phyloP scores from a whole-genome alignment of 163 green algal species.

The Chloroidium sp. region DNA sequence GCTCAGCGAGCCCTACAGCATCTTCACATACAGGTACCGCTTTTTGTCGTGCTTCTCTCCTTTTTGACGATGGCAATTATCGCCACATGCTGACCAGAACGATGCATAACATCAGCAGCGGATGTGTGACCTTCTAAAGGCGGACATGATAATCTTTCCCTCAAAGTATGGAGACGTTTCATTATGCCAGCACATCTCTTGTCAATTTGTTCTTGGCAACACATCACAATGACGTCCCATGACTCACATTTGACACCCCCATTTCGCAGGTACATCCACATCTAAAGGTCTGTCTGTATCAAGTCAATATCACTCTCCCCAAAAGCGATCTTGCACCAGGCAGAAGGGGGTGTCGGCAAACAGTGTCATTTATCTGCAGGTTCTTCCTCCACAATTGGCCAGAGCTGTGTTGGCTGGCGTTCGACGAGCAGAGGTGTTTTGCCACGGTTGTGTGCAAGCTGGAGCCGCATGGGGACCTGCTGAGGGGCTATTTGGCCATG shows the following conservation, averaged over 20 bases:
- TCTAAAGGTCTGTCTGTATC: no score
- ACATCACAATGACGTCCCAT: no score
- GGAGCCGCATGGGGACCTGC: slow-evolving; percentile 62
- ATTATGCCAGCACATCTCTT: no score
- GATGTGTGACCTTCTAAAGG: no score
- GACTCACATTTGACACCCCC: no score
- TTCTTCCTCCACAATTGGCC: slow-evolving; percentile 95
- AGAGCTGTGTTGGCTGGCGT: slow-evolving; percentile 79
- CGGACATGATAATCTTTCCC: no score
- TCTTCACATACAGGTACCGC: slow-evolving; percentile 90
- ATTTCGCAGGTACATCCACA: no score
- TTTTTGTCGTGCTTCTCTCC: neutral
- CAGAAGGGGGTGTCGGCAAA: neutral
- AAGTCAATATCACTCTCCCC: neutral
- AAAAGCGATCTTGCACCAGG: neutral
- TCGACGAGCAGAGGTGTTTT: slow-evolving; percentile 44
- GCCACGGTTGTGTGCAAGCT: slow-evolving; percentile 85
- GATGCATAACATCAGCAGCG: no score
- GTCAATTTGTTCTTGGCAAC: no score
- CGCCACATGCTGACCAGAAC: no score
- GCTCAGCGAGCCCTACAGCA: slow-evolving; percentile 95
- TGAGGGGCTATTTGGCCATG: slow-evolving; percentile 96
- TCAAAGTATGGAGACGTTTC: no score
- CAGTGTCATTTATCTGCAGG: slow-evolving; percentile 8
- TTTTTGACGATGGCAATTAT: neutral